Conservation (phyloP, 2,329 filamentous ascomycete species). For the Onygenales sp. region DNA sequence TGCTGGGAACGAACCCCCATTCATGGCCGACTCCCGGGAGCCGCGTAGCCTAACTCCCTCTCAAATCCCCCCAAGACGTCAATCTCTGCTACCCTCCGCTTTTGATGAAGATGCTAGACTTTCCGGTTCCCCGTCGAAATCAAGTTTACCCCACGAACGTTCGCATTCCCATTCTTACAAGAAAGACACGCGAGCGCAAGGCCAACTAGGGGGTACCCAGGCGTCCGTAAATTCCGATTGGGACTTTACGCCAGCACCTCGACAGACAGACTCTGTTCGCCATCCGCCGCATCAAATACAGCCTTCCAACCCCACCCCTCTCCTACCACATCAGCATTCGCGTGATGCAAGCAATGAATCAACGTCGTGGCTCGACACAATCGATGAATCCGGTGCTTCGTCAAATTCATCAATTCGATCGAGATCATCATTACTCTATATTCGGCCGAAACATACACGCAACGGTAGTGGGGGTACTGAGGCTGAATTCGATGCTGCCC, state of each 20-base stretch:
- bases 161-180: constrained; percentile 14
- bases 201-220: neutral
- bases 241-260: constrained; percentile 57
- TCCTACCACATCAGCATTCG: constrained; percentile 30
- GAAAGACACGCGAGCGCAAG: neutral
- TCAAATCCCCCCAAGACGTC: constrained; percentile 26
- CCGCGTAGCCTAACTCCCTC: constrained; percentile 17
- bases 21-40: constrained; percentile 15
- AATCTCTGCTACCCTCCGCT: constrained; percentile 28
- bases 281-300: constrained; percentile 6
- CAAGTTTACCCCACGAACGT: constrained; percentile 37
- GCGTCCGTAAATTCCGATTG: constrained; percentile 38
- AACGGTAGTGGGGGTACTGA: constrained; percentile 64
- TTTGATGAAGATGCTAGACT: constrained; percentile 20
- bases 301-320: constrained; percentile 23
- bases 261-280: constrained; percentile 4
- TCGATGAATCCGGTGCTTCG: constrained; percentile 80
- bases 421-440: constrained; percentile 59
- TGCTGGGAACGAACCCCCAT: constrained; percentile 35
- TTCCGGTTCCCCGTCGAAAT: constrained; percentile 21
- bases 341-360: constrained; percentile 65
- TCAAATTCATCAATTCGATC: constrained; percentile 73
- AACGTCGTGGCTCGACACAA: constrained; percentile 88
- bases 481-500: constrained; percentile 83
- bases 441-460: constrained; percentile 61